Evolutionary conservation across 345 rosid species (phyloP), one percentile per base, ranked within the genome.

Genomic region (Clarkia xantiana): DNA sequence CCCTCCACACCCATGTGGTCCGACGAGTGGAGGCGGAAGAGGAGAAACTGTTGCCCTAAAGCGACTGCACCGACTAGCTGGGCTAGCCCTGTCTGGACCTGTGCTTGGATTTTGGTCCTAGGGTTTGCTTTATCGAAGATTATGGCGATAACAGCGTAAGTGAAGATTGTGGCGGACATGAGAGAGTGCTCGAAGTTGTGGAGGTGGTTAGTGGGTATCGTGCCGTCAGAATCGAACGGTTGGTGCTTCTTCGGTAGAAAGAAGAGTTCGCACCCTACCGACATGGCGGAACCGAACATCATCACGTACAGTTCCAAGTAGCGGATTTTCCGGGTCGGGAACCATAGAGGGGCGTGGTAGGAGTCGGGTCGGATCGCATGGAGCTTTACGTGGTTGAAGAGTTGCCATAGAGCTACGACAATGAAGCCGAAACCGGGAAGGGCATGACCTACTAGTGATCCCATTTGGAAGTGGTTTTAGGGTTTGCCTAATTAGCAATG

Each of bases 1-100:
- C 97, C 95, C 63, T 89, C 87, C 8, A 89, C 64, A 8, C 95
- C 95, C 61, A 60, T 76, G 58, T 89, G 95, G 47, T 82, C 95
- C 17, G 94, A 53, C 0, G 97, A 80, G 61, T 85, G 97, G 20
- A 85, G 82, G 62, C 66, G 86, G 72, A 89, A 85, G 11, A 89
- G 68, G 44, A 89, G 62, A 13, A 85, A 70, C 51, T 85, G 76
- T 42, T 89, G 97, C 0, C 74, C 68, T 36, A 89, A 78, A 25
- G 95, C 85, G 7, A 78, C 43, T 0, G 82, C 77, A 0, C 64
- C 94, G 2, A 89, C 50, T 40, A 85, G 52, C 42, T 63, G 75
- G 14, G 83, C 70, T 6, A 89, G 52, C 4, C 67, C 68, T 25
- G 55, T 15, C 3, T 60, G 67, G 47, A 76, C 68, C 46, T 40